Conservation (phyloP, 23 red algal genomes). For the Rhodosorus marinus region DNA sequence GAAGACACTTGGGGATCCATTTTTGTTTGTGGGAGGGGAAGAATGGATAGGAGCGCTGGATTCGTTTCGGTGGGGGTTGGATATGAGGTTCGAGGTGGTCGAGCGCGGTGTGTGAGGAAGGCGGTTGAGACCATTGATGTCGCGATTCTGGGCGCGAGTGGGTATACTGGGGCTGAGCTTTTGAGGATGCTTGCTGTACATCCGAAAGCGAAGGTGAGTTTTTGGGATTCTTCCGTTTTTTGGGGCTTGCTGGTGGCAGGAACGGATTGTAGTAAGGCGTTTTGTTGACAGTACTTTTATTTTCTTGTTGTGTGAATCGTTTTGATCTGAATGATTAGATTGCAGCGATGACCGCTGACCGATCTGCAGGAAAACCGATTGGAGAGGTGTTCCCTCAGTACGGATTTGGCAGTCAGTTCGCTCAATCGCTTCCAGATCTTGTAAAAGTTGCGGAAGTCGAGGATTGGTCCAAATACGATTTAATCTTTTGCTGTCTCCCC, state of each 20-base stretch:
- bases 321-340: too few species aligned
- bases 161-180: constrained; percentile 86
- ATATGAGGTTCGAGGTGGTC: too few species aligned
- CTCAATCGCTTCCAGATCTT: constrained; percentile 18
- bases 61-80: too few species aligned
- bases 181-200: constrained; percentile 57
- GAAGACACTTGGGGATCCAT: too few species aligned
- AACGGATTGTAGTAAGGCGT: too few species aligned
- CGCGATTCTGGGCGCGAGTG: constrained; percentile 81
- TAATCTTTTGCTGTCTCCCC: constrained; percentile 91
- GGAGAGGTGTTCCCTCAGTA: constrained; percentile 77
- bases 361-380: constrained; percentile 30
- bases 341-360: constrained; percentile 54
- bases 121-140: constrained; percentile 36
- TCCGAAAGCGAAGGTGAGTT: constrained; percentile 16
- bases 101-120: too few species aligned
- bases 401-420: constrained; percentile 24
- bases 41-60: too few species aligned
- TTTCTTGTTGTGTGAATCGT: too few species aligned
- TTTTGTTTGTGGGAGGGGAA: too few species aligned
- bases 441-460: constrained; percentile 11
- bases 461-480: constrained; percentile 14
- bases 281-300: too few species aligned
- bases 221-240: too few species aligned
- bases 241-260: too few species aligned